Base-by-base conservation (phyloP, 495 filamentous ascomycete genomes). In the Neurospora sp. region DNA sequence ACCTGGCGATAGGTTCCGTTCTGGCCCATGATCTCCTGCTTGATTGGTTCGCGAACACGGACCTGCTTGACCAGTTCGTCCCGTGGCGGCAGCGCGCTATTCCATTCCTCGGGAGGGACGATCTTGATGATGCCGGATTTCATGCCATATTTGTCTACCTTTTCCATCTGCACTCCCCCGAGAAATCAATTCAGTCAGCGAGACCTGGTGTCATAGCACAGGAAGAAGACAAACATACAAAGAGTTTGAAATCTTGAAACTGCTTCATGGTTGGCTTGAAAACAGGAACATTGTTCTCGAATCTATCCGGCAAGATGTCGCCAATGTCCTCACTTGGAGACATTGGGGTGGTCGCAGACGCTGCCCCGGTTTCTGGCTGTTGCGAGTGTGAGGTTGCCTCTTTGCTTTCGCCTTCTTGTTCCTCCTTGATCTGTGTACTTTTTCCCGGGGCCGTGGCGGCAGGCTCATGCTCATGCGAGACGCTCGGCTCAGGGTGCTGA, bases 201-300 rank as follows among this genome's bases (percentile, higher is more conserved):
- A 71, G 35, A 31, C 41, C 31, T 59, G 44, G 71, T 46, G 38
- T 59, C 53, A 72, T 71, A 66, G 20, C 40, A 38, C 44, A 40
- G 53, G 20, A 66, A 66, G 53, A 66, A 66, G 53, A 66, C 53
- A 73, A 73, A 82, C 86, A 40, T 84, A 90, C 88, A 74, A 94
- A 98, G 73, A 86, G 86, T 80, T 93, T 92, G 83, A 99, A 99
- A 81, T 92, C 92, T 71, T 88, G 87, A 83, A 98, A 99, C 84
- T 99, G 94, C 68, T 91, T 88, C 93, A 97, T 95, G 68, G 91
- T 93, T 86, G 96, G 96, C 80, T 90, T 94, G 85, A 99, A 99
- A 31, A 99, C 92, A 16, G 96, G 96, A 35, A 99, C 91, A 75
- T 89, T 93, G 76, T 94, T 93, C 76, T 93, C 96, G 83, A 91